phyloP scores from a whole-genome alignment of 2,329 filamentous ascomycete genomes.

The Fusarium luffae region DNA sequence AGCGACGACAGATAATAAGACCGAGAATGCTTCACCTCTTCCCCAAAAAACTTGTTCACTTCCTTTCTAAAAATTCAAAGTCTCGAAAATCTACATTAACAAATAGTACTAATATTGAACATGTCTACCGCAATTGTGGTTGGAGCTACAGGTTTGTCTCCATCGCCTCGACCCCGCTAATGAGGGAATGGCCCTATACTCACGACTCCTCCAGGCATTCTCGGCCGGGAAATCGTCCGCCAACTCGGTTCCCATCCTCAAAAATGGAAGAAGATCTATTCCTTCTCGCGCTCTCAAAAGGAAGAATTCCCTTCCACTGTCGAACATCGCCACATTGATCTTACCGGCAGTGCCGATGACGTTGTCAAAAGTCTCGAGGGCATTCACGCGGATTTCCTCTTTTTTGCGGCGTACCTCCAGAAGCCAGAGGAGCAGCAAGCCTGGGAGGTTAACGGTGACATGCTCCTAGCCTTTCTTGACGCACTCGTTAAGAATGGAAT shows the following conservation, averaged over 20 bases:
- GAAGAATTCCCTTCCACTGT: constrained; percentile 14
- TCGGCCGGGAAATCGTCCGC: constrained; percentile 6
- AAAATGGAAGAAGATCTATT: constrained; percentile 14
- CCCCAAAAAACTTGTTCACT: background rate
- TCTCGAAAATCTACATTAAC: no score
- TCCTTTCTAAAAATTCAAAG: background rate
- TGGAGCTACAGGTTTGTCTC: constrained; percentile 5
- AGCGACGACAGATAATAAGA: background rate
- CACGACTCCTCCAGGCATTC: background rate
- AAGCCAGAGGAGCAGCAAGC: background rate
- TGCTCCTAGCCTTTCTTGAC: constrained; percentile 5
- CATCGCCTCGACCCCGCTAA: background rate
- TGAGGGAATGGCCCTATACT: background rate
- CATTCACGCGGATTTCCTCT: constrained; percentile 9
- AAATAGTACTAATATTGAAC: no score
- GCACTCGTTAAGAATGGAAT: background rate
- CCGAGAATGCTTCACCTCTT: background rate
- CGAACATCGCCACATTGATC: constrained; percentile 12
- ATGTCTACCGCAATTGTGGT: constrained; percentile 13
- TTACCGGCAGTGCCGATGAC: constrained; percentile 1
- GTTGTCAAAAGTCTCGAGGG: background rate
- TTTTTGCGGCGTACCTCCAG: constrained; percentile 15
- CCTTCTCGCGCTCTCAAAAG: constrained; percentile 10
- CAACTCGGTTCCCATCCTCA: background rate
- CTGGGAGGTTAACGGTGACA: constrained; percentile 16